These are phyloP conservation scores for Globisporangium lucens DNA, from an alignment of 352 stramenopile genomes.

Conservation along the genomic window DNA sequence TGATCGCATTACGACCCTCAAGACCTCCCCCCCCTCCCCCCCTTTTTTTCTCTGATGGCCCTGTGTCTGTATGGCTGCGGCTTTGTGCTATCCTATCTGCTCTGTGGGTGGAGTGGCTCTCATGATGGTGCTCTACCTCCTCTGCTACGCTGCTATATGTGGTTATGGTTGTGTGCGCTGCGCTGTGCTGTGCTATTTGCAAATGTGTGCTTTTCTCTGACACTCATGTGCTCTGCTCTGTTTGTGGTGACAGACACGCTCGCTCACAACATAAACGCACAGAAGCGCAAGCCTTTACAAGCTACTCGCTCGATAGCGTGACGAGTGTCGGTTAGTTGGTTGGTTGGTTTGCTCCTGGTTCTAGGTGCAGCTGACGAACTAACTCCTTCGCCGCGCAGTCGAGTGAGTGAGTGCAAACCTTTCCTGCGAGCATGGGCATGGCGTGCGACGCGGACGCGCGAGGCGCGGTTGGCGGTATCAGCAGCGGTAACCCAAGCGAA, in stretches of 20 bases:
- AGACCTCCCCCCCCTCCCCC: background rate
- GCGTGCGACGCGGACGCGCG: constrained; percentile 52
- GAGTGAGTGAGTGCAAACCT: background rate
- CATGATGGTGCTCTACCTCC: background rate
- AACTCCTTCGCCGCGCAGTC: constrained; percentile 5
- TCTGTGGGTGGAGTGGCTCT: background rate
- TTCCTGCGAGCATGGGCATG: constrained; percentile 49
- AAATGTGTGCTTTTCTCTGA: background rate
- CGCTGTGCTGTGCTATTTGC: background rate
- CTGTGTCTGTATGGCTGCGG: background rate
- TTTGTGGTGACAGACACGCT: background rate
- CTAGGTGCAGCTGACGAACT: constrained; percentile 2
- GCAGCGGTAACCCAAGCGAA: constrained; percentile 13
- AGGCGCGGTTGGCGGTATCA: constrained; percentile 15
- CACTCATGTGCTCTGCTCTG: background rate
- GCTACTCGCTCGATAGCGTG: constrained; percentile 9
- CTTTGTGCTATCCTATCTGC: background rate
- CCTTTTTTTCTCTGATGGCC: background rate
- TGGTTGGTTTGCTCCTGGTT: background rate
- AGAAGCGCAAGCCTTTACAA: background rate
- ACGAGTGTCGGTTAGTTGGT: background rate
- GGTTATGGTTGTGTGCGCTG: background rate
- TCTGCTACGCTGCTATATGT: background rate
- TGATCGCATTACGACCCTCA: constrained; percentile 1
- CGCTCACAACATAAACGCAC: background rate